Percentiles rank a stretch among this genome's conserved stretches.
Evolutionary conservation across 805 yeast genomes (phyloP).

Genomic region (Saturnispora dispora): DNA sequence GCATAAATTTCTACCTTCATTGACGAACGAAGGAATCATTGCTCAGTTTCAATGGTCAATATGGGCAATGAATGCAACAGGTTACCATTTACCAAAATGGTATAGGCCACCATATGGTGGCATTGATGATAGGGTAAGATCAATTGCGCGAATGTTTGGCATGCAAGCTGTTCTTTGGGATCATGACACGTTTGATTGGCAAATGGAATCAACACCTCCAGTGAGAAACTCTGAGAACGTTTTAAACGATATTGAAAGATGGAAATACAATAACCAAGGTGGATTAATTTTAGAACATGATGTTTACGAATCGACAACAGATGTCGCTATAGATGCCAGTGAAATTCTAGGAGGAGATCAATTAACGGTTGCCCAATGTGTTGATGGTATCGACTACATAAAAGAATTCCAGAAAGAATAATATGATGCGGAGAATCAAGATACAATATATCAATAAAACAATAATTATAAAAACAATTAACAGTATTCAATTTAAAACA

Average conservation of each 20-base stretch:
- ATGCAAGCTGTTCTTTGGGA: constrained; percentile 88
- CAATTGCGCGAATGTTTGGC: constrained; percentile 75
- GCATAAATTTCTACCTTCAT: constrained; percentile 72
- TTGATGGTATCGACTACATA: constrained; percentile 55
- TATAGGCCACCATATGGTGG: constrained; percentile 98
- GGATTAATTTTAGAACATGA: constrained; percentile 90
- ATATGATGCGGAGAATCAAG: not conserved
- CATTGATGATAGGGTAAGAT: constrained; percentile 74
- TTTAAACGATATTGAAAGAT: constrained; percentile 42
- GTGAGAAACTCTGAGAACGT: constrained; percentile 44
- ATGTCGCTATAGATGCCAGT: constrained; percentile 52
- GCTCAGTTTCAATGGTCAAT: constrained; percentile 93
- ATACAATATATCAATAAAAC: not conserved
- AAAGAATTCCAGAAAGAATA: constrained; percentile 19
- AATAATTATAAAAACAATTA: not conserved
- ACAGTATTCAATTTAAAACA: not conserved
- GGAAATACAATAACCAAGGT: constrained; percentile 33
- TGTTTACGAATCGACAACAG: constrained; percentile 54
- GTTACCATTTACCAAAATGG: constrained; percentile 79
- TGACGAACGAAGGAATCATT: constrained; percentile 69
- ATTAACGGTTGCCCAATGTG: constrained; percentile 72
- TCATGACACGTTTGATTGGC: constrained; percentile 82
- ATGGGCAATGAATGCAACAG: constrained; percentile 97
- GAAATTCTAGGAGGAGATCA: constrained; percentile 52
- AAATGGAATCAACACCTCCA: constrained; percentile 41